Evolutionary conservation across 192 early-diverging fungal species (phyloP), one percentile per base, ranked within the genome.

Genomic region (Coemansia sp.): DNA sequence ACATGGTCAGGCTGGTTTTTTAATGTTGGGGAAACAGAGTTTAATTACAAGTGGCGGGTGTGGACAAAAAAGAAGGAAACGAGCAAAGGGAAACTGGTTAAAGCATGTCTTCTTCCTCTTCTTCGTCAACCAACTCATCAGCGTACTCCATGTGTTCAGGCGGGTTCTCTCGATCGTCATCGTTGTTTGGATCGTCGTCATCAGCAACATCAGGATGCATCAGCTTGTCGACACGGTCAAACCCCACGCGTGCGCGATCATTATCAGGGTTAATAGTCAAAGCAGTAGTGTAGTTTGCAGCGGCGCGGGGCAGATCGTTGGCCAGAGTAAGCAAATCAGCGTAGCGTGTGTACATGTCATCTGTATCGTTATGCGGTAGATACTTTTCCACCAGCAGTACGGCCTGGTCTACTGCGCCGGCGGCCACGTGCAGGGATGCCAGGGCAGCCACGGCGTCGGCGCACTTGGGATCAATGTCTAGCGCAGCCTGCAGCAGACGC

Each of bases 291-390:
- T 80, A 80, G 51, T 64, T 67, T 5, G 41, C 66, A 0, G 71
- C 67, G 15, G 78, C 78, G 44, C 61, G 58, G 5, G 66, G 67
- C 22, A 80, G 61, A 24, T 67, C 59, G 23, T 66, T 67, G 9
- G 66, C 71, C 55, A 80, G 64, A 15, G 71, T 74, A 46, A 80
- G 65, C 11, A 80, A 57, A 27, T 80, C 78, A 1, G 71, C 78
- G 23, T 67, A 74, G 9, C 67, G 25, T 24, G 71, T 59, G 56
- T 71, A 63, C 78, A 80, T 70, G 14, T 64, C 63, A 41, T 67
- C 78, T 9, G 78, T 41, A 24, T 73, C 57, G 41, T 70, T 71
- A 1, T 74, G 52, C 0, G 71, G 61, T 52, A 74, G 34, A 11
- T 70, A 51, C 52, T 41, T 50, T 37, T 70, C 71, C 11, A 80